These are phyloP conservation scores for Bruguiera parviflora DNA, from an alignment of 345 rosid genomes.

Conservation along the genomic window DNA sequence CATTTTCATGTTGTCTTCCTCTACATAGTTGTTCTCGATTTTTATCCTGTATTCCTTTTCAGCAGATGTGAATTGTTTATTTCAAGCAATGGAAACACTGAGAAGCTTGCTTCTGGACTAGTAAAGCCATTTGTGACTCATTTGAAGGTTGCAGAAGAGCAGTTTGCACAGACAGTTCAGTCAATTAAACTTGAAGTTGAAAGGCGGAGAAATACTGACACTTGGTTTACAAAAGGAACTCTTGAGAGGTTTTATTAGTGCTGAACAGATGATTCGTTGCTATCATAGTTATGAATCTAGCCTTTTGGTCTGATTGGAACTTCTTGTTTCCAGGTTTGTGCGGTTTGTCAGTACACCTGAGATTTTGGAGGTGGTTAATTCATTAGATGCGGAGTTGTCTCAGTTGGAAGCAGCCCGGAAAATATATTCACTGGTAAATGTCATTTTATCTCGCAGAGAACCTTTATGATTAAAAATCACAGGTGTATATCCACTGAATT, in stretches of 20 bases:
- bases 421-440: constrained; percentile 78
- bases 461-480: constrained; percentile 17
- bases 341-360: constrained; percentile 97
- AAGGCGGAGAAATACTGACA: constrained; percentile 43
- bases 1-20: constrained; percentile 6
- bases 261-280: constrained; percentile 16
- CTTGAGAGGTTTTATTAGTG: constrained; percentile 68
- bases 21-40: constrained; percentile 5
- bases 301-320: constrained; percentile 14
- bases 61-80: constrained; percentile 83
- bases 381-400: constrained; percentile 85
- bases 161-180: constrained; percentile 51
- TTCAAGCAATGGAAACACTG: constrained; percentile 64
- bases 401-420: constrained; percentile 85
- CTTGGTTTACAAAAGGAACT: constrained; percentile 95
- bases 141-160: constrained; percentile 83
- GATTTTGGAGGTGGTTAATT: constrained; percentile 76
- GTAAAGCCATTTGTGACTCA: constrained; percentile 88
- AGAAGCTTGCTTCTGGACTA: constrained; percentile 87
- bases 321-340: constrained; percentile 71
- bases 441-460: constrained; percentile 15
- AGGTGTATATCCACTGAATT: constrained; percentile 29
- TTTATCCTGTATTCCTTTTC: constrained; percentile 19
- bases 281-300: constrained; percentile 5
- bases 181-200: constrained; percentile 74